A percentile compares a stretch with the other conserved stretches of the same genome.
phyloP scores from a whole-genome alignment of 1,284 basidiomycete genomes.

The Fomes fomentarius region DNA sequence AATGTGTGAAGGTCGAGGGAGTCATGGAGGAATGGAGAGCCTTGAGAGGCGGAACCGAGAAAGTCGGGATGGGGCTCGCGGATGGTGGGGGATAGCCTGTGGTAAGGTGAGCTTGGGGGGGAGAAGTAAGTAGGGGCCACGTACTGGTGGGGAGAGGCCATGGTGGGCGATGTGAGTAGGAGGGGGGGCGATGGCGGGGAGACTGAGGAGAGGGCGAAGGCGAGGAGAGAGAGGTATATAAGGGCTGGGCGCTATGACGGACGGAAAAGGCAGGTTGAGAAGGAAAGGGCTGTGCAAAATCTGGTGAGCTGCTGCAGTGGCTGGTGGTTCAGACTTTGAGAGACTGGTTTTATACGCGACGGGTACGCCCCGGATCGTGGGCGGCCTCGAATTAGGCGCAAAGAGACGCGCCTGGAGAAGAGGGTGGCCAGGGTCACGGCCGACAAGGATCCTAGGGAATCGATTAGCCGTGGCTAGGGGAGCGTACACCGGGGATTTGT shows the following conservation, averaged over 20 bases:
- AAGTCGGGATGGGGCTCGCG: slow-evolving; percentile 8
- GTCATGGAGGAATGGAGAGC: slow-evolving; percentile 8
- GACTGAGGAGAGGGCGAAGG: background rate
- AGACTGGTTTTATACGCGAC: background rate
- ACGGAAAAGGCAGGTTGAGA: slow-evolving; percentile 8
- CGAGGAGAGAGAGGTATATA: slow-evolving; percentile 3
- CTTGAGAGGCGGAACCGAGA: slow-evolving; percentile 10
- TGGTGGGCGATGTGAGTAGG: background rate
- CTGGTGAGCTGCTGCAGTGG: background rate
- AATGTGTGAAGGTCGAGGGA: slow-evolving; percentile 7
- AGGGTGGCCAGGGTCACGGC: background rate
- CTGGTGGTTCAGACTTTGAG: background rate
- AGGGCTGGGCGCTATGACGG: slow-evolving; percentile 3
- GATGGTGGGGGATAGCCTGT: background rate
- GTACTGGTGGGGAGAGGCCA: background rate
- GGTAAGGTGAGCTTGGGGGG: slow-evolving; percentile 7
- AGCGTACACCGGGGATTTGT: background rate
- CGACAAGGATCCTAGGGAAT: background rate
- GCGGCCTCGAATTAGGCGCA: background rate
- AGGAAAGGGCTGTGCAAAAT: background rate
- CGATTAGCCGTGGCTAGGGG: background rate
- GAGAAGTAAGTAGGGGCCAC: background rate
- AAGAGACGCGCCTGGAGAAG: background rate
- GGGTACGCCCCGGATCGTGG: too few relatives aligned
- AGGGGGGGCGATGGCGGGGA: background rate